Evolutionary conservation across 2,329 filamentous ascomycete genomes (phyloP).

Genomic region (Trichoderma guizhouense): DNA sequence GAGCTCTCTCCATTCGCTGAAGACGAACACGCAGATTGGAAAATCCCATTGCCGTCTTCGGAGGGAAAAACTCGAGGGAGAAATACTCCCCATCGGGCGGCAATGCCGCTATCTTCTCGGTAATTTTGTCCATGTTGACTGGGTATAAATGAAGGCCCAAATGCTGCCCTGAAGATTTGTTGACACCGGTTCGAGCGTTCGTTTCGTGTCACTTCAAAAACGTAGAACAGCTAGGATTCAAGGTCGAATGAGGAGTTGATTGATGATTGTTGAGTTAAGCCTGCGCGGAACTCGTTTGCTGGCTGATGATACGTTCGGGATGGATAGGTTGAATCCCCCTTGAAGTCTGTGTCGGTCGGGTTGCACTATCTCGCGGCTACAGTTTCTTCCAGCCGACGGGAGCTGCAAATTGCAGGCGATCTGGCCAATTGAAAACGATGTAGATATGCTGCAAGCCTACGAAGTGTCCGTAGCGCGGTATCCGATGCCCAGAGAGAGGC

Average conservation of each 20-base stretch:
- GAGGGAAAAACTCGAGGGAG: constrained; percentile 98
- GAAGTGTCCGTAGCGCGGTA: background rate
- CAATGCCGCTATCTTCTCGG: constrained; percentile 89
- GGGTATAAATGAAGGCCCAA: background rate
- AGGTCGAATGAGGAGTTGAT: no score
- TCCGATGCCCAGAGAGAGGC: background rate
- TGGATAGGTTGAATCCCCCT: background rate
- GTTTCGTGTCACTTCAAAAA: background rate
- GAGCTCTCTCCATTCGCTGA: constrained; percentile 87
- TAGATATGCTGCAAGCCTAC: background rate
- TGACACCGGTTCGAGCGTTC: background rate
- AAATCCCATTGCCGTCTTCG: constrained; percentile 94
- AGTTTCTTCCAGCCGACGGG: background rate
- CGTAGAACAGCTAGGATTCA: background rate
- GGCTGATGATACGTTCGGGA: background rate
- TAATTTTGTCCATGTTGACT: constrained; percentile 74
- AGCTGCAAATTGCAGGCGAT: background rate
- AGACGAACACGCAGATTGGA: constrained; percentile 90
- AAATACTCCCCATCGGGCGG: constrained; percentile 81
- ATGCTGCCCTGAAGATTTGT: background rate
- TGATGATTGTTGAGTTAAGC: background rate
- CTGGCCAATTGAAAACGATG: background rate
- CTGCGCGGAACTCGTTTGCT: background rate
- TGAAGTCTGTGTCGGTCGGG: background rate
- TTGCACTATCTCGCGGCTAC: background rate